These are phyloP conservation scores for Coniophora puteana DNA, from an alignment of 1,284 basidiomycete genomes.

Conservation along the genomic window DNA sequence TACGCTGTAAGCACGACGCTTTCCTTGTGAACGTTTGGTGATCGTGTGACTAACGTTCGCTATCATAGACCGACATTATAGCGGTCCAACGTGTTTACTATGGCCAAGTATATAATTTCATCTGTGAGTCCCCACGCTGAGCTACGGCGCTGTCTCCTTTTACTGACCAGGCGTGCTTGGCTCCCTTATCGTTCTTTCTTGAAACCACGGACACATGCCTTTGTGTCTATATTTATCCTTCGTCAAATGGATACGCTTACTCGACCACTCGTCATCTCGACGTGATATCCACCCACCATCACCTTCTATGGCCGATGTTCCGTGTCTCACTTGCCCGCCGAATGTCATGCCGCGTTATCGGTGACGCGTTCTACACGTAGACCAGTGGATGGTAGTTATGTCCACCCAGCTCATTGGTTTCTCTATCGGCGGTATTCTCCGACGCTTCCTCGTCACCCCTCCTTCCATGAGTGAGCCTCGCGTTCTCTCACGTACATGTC, in stretches of 20 bases:
- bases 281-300: too few species aligned
- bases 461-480: slow-evolving; percentile 69
- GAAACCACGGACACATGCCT: not conserved
- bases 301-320: too few species aligned
- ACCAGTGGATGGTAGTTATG: slow-evolving; percentile 74
- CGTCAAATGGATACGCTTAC: too few species aligned
- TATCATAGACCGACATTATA: slow-evolving; percentile 62
- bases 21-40: not conserved
- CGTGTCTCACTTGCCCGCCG: too few species aligned
- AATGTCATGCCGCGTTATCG: too few species aligned
- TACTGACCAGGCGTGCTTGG: too few species aligned
- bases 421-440: slow-evolving; percentile 71
- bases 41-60: not conserved
- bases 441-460: slow-evolving; percentile 75
- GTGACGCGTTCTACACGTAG: slow-evolving; percentile 26
- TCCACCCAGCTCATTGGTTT: slow-evolving; percentile 83
- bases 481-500: slow-evolving; percentile 55
- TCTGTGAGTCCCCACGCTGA: slow-evolving; percentile 37
- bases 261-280: too few species aligned
- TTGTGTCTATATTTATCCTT: too few species aligned
- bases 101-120: slow-evolving; percentile 59
- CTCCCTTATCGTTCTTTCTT: not conserved
- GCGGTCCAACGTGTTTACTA: slow-evolving; percentile 76
- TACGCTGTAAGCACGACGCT: slow-evolving; percentile 45
- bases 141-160: too few species aligned